Evolutionary conservation across 2,329 filamentous ascomycete species (phyloP).

Genomic region (Paecilomyces dactylethromorphus): DNA sequence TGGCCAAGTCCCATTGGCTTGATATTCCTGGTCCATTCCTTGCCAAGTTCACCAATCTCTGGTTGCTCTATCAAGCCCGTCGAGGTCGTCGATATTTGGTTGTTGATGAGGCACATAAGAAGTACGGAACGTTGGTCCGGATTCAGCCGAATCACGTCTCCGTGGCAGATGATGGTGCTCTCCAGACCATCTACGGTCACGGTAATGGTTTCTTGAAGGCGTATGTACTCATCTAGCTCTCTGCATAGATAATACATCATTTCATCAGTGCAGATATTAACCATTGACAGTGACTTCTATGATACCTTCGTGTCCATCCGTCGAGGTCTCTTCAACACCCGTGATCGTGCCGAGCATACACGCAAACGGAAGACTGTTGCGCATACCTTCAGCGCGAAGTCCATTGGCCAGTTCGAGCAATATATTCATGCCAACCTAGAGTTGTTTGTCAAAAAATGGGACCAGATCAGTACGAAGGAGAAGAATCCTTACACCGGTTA

Average conservation of each 20-base stretch:
- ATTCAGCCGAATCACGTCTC: conserved; percentile 81
- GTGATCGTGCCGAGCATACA: conserved; percentile 72
- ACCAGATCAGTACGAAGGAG: conserved; percentile 50
- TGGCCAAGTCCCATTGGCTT: conserved; percentile 48
- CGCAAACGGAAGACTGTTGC: conserved; percentile 85
- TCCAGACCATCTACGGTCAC: conserved; percentile 70
- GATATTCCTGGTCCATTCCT: conserved; percentile 46
- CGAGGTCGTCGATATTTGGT: conserved; percentile 57
- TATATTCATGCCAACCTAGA: conserved; percentile 79
- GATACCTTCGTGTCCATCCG: conserved; percentile 85
- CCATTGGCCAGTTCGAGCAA: conserved; percentile 75
- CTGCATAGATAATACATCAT: background rate
- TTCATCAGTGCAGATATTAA: background rate
- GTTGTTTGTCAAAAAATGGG: conserved; percentile 67
- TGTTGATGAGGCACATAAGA: conserved; percentile 69
- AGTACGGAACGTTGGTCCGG: conserved; percentile 70
- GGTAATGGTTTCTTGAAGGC: conserved; percentile 69
- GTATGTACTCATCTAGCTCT: conserved; percentile 36
- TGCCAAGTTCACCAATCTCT: conserved; percentile 67
- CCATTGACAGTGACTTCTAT: conserved; percentile 64
- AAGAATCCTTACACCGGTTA: conserved; percentile 45
- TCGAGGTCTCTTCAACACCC: conserved; percentile 82
- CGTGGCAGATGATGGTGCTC: conserved; percentile 72
- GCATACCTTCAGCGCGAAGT: conserved; percentile 80
- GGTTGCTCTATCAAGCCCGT: conserved; percentile 64